phyloP scores from a whole-genome alignment of 2,329 filamentous ascomycete genomes.

The Setomelanomma holmii region DNA sequence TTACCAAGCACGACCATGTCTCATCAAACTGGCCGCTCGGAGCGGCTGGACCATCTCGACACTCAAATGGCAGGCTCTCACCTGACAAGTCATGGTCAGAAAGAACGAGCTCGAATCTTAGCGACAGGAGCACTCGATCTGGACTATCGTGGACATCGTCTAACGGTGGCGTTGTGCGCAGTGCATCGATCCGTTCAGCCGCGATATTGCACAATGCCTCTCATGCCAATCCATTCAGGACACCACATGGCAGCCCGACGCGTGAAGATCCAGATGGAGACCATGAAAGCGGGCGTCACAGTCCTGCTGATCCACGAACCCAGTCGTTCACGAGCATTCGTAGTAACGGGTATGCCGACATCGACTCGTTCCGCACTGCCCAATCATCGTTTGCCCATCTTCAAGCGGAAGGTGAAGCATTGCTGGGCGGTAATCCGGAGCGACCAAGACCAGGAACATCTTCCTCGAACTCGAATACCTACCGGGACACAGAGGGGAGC shows the following conservation, averaged over 20 bases:
- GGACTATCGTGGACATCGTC: slow-evolving; percentile 52
- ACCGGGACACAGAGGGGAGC: slow-evolving; percentile 30
- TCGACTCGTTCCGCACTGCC: slow-evolving; percentile 61
- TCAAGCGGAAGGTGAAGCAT: slow-evolving; percentile 60
- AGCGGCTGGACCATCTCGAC: slow-evolving; percentile 18
- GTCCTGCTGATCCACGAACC: slow-evolving; percentile 30
- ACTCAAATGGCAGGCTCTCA: slow-evolving; percentile 49
- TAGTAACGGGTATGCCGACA: slow-evolving; percentile 47
- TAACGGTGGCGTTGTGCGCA: slow-evolving; percentile 52
- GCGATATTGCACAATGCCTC: slow-evolving; percentile 44
- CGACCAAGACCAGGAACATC: slow-evolving; percentile 38
- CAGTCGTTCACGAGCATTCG: slow-evolving; percentile 47
- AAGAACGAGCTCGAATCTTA: slow-evolving; percentile 63
- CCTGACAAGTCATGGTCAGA: slow-evolving; percentile 57
- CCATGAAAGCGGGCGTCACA: slow-evolving; percentile 26
- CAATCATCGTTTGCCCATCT: slow-evolving; percentile 57
- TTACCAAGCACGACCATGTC: neutral
- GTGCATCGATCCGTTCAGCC: slow-evolving; percentile 54
- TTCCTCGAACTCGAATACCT: slow-evolving; percentile 34
- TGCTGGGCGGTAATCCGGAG: slow-evolving; percentile 56
- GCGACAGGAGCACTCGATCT: slow-evolving; percentile 58
- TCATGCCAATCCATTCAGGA: slow-evolving; percentile 40
- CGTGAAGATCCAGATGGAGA: slow-evolving; percentile 21
- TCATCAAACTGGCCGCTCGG: slow-evolving; percentile 21
- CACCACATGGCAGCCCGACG: slow-evolving; percentile 43